Evolutionary conservation across 2,329 filamentous ascomycete species (phyloP).

Genomic region (Erysiphe pulchra): DNA sequence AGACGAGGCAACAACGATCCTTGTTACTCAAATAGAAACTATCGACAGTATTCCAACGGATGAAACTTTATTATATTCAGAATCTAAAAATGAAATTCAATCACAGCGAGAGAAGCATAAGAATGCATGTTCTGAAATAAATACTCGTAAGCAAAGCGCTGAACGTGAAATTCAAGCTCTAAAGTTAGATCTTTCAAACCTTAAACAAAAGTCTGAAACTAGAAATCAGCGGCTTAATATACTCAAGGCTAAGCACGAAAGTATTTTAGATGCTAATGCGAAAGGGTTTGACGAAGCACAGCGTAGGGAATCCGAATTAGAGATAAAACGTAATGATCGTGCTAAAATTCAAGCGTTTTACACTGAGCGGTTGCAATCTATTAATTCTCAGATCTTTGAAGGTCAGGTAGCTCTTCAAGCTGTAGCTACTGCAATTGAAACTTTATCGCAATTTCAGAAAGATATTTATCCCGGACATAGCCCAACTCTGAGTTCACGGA

Average conservation of each 20-base stretch:
- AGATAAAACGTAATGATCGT: conserved; percentile 9
- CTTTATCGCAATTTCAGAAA: conserved; percentile 1
- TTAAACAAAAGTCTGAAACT: conserved; percentile 46
- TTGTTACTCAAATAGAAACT: conserved; percentile 34
- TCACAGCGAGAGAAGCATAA: conserved; percentile 21
- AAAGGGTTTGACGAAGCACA: conserved; percentile 19
- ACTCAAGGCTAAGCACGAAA: conserved; percentile 45
- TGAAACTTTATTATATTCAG: conserved; percentile 26
- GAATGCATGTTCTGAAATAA: conserved; percentile 23
- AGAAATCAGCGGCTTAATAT: conserved; percentile 45
- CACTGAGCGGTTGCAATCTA: conserved; percentile 6
- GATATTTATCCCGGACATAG: conserved; percentile 5
- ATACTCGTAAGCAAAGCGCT: conserved; percentile 32
- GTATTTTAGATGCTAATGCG: conserved; percentile 40
- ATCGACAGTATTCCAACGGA: conserved; percentile 37
- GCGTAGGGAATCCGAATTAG: conserved; percentile 10
- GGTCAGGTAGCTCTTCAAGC: conserved; percentile 2
- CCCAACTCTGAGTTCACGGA: conserved; percentile 6
- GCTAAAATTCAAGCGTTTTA: conserved; percentile 8
- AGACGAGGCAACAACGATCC: conserved; percentile 27
- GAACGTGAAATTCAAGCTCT: conserved; percentile 37
- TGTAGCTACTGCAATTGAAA: conserved; percentile 2
- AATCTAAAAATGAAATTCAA: conserved; percentile 27
- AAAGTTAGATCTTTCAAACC: conserved; percentile 34
- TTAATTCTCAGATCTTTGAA: conserved; percentile 4